These are phyloP conservation scores for Xerocomellus intermedius DNA, from an alignment of 768 basidiomycete species.

Conservation along the genomic window DNA sequence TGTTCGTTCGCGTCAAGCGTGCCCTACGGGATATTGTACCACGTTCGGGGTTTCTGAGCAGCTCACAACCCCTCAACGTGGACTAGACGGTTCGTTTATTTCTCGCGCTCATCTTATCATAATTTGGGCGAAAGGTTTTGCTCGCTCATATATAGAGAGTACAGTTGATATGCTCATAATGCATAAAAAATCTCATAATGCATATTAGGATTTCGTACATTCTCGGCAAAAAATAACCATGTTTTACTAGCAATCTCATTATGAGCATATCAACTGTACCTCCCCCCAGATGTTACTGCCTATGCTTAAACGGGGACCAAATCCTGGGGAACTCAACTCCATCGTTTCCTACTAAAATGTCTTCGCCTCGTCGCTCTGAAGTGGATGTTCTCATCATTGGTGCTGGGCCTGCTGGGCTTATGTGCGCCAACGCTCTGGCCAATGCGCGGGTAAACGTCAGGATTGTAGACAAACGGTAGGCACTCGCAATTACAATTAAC, in stretches of 20 bases:
- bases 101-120: not conserved
- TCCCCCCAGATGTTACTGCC: not conserved
- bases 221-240: too few species aligned
- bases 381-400: constrained; percentile 45
- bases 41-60: not conserved
- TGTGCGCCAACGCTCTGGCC: constrained; percentile 43
- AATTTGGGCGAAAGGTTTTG: not conserved
- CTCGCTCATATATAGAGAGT: constrained; percentile 3
- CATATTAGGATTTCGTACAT: too few species aligned
- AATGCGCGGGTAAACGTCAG: constrained; percentile 36
- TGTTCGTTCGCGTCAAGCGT: not conserved
- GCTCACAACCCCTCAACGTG: not conserved
- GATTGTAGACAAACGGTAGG: constrained; percentile 41
- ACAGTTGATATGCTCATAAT: too few species aligned
- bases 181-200: too few species aligned
- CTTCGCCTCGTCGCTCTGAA: constrained; percentile 20
- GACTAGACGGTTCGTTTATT: not conserved
- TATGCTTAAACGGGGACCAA: constrained; percentile 2
- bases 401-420: constrained; percentile 43
- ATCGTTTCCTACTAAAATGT: constrained; percentile 8
- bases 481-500: not conserved
- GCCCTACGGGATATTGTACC: constrained; percentile 6
- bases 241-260: too few species aligned
- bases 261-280: too few species aligned
- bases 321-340: not conserved